Conservation (phyloP, 768 basidiomycete genomes). For the Naematelia aurantialba region DNA sequence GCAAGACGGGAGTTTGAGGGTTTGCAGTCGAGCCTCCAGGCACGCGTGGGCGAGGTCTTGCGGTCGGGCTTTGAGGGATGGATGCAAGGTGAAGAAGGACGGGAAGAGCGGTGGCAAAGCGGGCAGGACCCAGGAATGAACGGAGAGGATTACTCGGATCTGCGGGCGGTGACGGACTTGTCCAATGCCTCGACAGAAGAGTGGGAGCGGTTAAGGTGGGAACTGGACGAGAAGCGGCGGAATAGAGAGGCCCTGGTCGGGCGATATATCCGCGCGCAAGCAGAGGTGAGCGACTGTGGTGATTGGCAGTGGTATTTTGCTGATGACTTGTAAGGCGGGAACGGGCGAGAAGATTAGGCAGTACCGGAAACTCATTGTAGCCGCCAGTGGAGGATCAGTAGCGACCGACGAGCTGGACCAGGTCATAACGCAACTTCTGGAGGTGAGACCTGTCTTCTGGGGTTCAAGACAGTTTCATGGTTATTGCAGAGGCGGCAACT, state of each 20-base stretch:
- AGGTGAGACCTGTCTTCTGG: conserved; percentile 54
- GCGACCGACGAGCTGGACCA: conserved; percentile 82
- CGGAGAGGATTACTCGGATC: conserved; percentile 30
- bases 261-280: conserved; percentile 72
- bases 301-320: conserved; percentile 2
- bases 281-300: conserved; percentile 56
- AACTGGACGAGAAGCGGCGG: conserved; percentile 63
- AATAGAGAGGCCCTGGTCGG: conserved; percentile 71
- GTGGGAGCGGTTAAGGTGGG: conserved; percentile 58
- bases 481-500: too few relatives aligned
- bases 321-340: conserved; percentile 56
- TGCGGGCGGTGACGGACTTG: conserved; percentile 49
- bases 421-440: conserved; percentile 75
- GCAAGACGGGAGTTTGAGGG: conserved; percentile 49
- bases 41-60: conserved; percentile 77
- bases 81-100: conserved; percentile 75
- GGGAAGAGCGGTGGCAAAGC: conserved; percentile 66
- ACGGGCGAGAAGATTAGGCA: conserved; percentile 84
- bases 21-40: conserved; percentile 63
- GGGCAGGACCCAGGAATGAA: conserved; percentile 52
- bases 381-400: conserved; percentile 76
- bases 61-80: conserved; percentile 89
- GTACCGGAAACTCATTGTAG: conserved; percentile 81
- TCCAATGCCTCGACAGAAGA: conserved; percentile 53
- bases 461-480: too few relatives aligned